phyloP scores from a whole-genome alignment of 1,284 basidiomycete species.

The Microbotryum scabiosae region DNA sequence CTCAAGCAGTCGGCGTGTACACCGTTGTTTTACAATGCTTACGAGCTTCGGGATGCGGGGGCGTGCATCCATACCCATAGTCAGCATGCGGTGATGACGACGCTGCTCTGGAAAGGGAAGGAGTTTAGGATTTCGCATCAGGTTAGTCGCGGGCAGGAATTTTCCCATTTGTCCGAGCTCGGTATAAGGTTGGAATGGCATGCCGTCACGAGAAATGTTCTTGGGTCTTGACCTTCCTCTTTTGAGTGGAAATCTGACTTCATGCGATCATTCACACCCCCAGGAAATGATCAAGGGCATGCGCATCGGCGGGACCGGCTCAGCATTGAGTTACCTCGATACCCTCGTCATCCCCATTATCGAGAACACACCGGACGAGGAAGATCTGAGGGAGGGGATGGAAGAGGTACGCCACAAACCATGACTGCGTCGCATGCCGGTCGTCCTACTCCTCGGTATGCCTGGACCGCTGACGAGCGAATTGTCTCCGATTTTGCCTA shows the following conservation, averaged over 20 bases:
- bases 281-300: slow-evolving; percentile 79
- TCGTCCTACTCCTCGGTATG: neutral
- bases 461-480: neutral
- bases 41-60: slow-evolving; percentile 62
- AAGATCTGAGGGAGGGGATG: slow-evolving; percentile 77
- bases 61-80: slow-evolving; percentile 82
- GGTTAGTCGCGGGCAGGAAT: slow-evolving; percentile 17
- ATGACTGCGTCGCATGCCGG: neutral
- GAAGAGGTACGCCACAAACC: slow-evolving; percentile 45
- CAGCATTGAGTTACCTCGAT: slow-evolving; percentile 67
- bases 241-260: neutral
- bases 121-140: slow-evolving; percentile 71
- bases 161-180: no score
- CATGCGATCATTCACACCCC: neutral
- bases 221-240: neutral
- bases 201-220: neutral
- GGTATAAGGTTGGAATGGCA: no score
- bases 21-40: slow-evolving; percentile 85
- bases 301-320: slow-evolving; percentile 60
- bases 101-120: slow-evolving; percentile 59
- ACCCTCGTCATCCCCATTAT: slow-evolving; percentile 79
- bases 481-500: neutral
- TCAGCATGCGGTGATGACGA: slow-evolving; percentile 64
- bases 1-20: slow-evolving; percentile 45
- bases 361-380: slow-evolving; percentile 77